Percentiles rank a stretch among this genome's conserved stretches.
These are phyloP conservation scores for Rhizopogon roseolus DNA, from an alignment of 768 basidiomycete species.

Conservation along the genomic window DNA sequence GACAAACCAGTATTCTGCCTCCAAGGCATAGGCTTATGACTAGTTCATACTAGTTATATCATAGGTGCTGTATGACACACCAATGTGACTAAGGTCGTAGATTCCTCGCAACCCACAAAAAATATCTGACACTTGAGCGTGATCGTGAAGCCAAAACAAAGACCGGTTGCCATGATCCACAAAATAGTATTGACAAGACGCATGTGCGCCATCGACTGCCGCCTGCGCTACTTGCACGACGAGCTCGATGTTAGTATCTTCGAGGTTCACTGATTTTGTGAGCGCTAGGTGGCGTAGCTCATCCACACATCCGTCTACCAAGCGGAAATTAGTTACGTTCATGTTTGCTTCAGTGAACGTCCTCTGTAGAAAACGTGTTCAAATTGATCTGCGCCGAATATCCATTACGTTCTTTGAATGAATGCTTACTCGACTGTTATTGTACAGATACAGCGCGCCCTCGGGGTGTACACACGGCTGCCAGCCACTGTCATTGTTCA, in stretches of 20 bases:
- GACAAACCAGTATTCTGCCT: constrained; percentile 4
- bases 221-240: background rate
- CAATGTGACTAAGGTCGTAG: background rate
- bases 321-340: background rate
- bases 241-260: background rate
- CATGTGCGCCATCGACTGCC: background rate
- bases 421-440: constrained; percentile 32
- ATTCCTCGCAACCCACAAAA: background rate
- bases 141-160: constrained; percentile 3
- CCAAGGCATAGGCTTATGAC: background rate
- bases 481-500: background rate
- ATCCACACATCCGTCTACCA: background rate
- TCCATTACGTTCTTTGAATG: too few species aligned
- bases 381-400: too few species aligned
- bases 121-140: background rate
- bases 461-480: constrained; percentile 38
- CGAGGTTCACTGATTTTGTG: background rate
- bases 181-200: constrained; percentile 3
- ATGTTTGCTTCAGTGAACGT: background rate
- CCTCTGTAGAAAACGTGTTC: background rate
- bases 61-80: background rate
- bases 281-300: background rate
- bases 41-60: background rate
- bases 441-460: constrained; percentile 49
- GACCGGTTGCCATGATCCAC: background rate